Evolutionary conservation across 192 early-diverging fungal species (phyloP), one percentile per base, ranked within the genome.

Genomic region (Chytriomyces hyalinus): DNA sequence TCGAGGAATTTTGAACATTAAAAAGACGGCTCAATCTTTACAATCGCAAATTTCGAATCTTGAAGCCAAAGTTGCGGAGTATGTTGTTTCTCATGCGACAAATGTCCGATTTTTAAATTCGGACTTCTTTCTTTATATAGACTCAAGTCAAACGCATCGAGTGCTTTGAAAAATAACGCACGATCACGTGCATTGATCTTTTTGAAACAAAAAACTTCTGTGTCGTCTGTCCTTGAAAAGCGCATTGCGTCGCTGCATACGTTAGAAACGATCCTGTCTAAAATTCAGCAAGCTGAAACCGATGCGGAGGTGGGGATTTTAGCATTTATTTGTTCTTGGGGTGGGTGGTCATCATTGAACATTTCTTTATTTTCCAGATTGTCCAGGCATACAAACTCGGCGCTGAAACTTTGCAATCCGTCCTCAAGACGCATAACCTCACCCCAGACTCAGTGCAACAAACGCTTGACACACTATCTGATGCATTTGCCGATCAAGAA

Each of bases 251-350:
- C 89, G 17, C 73, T 91, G 11, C 86, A 90, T 43, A 87, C 88
- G 0, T 83, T 93, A 36, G 88, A 90, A 22, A 78, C 80, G 6
- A 89, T 93, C 36, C 64, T 93, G 20, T 76, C 87, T 46, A 88
- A 88, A 64, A 91, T 93, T 50, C 87, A 91, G 62, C 77, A 79
- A 6, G 88, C 91, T 8, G 89, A 91, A 62, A 85, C 85, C 8
- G 89, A 93, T 73, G 57, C 85, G 0, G 89, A 91, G 78, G 90
- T 24, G 59, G 49, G 59, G n/a, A 70, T 45, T 50, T 66, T 64
- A 68, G 45, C 36, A n/a, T 84, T 8, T 5, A 44, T 71, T 75
- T 22, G 49, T 26, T 69, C 15, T 59, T 49, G 46, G 45, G 24
- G 24, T n/a, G n/a, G n/a, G n/a, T n/a, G n/a, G n/a, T 26, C 15